Evolutionary conservation across 352 stramenopile species (phyloP).

Genomic region (Phytopythium vexans): DNA sequence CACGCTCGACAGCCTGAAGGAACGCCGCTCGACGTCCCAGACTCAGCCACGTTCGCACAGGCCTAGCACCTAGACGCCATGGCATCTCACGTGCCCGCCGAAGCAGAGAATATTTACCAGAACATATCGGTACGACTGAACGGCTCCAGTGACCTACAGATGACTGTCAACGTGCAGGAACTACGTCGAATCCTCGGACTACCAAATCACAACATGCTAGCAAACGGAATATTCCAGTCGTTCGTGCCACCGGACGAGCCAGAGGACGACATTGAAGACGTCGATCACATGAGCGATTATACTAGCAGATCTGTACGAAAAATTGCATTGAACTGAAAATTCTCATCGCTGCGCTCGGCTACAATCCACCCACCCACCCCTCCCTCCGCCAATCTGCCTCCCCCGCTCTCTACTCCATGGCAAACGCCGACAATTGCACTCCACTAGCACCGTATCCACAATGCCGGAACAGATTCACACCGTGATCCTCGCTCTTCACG

Average conservation of each 20-base stretch:
- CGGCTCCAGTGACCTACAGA: too few relatives aligned
- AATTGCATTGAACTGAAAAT: constrained; percentile 1
- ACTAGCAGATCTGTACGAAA: neutral
- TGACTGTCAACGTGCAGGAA: too few relatives aligned
- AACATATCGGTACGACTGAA: too few relatives aligned
- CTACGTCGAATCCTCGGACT: too few relatives aligned
- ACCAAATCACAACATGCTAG: constrained; percentile 4
- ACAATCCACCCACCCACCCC: neutral
- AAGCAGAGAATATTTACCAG: too few relatives aligned
- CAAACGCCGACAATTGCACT: constrained; percentile 1
- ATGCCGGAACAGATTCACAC: constrained; percentile 11
- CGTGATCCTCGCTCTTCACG: constrained; percentile 3
- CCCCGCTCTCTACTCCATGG: neutral
- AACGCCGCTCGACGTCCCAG: too few relatives aligned
- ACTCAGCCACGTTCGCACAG: too few relatives aligned
- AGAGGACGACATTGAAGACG: constrained; percentile 8
- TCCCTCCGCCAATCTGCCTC: neutral
- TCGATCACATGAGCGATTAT: constrained; percentile 10
- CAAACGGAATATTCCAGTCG: constrained; percentile 4
- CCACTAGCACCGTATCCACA: constrained; percentile 7
- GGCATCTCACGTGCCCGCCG: too few relatives aligned
- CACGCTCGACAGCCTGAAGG: too few relatives aligned
- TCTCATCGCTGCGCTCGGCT: constrained; percentile 7
- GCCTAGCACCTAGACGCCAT: too few relatives aligned
- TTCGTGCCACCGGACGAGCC: constrained; percentile 6